Evolutionary conservation across 345 rosid genomes (phyloP).

Genomic region (Viola odorata): DNA sequence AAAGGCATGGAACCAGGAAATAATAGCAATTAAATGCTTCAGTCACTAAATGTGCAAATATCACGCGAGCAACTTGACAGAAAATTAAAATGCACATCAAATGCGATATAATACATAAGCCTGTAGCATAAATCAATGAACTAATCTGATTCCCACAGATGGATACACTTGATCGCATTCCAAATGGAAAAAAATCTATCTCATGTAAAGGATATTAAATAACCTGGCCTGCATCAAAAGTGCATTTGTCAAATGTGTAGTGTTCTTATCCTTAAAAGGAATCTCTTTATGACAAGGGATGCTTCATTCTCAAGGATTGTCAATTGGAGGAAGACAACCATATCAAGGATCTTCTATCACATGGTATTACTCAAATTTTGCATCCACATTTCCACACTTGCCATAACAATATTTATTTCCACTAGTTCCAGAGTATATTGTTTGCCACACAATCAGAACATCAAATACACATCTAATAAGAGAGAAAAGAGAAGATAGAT

Average conservation of each 20-base stretch:
- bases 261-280: no score
- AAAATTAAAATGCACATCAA: not conserved
- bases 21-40: slow-evolving; percentile 1
- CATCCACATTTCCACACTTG: not conserved
- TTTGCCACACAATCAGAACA: not conserved
- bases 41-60: not conserved
- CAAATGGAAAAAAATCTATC: not conserved
- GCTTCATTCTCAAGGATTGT: no score
- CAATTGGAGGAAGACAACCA: not conserved
- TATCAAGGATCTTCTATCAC: not conserved
- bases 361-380: not conserved
- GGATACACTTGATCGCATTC: not conserved
- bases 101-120: not conserved
- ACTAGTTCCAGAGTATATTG: not conserved
- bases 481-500: not conserved
- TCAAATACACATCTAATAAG: not conserved
- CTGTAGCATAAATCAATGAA: not conserved
- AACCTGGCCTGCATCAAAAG: not conserved
- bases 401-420: not conserved
- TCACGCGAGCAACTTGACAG: not conserved
- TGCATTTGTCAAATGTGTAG: no score
- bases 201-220: not conserved
- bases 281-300: no score
- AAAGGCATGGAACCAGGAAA: slow-evolving; percentile 22
- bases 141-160: not conserved